These are phyloP conservation scores for Xylaria scruposa DNA, from an alignment of 495 filamentous ascomycete genomes.

Conservation along the genomic window DNA sequence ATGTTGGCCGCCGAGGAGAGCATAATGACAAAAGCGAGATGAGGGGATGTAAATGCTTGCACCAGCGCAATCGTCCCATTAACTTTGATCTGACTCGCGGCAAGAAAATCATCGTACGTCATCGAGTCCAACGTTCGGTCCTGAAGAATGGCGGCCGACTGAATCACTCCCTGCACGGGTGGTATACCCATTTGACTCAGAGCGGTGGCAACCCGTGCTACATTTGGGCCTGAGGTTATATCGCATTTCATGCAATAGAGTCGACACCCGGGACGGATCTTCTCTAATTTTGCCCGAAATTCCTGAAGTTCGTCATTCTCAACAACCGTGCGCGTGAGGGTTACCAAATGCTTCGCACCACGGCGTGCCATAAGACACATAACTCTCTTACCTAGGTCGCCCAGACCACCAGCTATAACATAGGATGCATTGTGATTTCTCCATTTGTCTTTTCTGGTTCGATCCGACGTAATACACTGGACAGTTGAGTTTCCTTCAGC, in stretches of 20 bases:
- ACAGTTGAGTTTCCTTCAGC: too few species aligned
- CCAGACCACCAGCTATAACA: slow-evolving; percentile 19
- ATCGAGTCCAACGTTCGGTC: background rate
- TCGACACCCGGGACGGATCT: background rate
- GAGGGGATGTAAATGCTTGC: background rate
- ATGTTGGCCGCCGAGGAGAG: background rate
- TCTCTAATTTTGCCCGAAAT: background rate
- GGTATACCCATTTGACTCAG: background rate
- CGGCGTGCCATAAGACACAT: slow-evolving; percentile 20
- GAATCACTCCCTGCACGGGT: slow-evolving; percentile 15
- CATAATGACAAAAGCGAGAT: slow-evolving; percentile 1
- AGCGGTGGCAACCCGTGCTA: background rate
- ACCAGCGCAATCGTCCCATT: background rate
- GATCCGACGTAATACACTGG: background rate
- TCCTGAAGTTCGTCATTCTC: background rate
- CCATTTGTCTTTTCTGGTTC: background rate
- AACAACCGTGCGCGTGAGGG: background rate
- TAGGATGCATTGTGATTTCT: background rate
- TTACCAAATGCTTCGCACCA: slow-evolving; percentile 15
- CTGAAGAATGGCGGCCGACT: slow-evolving; percentile 6
- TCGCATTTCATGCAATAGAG: slow-evolving; percentile 14
- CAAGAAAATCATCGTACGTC: background rate
- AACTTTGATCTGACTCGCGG: background rate
- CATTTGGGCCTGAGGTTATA: background rate
- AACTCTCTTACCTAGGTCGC: slow-evolving; percentile 20